Evolutionary conservation across 345 rosid species (phyloP).

Genomic region (Sonneratia caseolaris): DNA sequence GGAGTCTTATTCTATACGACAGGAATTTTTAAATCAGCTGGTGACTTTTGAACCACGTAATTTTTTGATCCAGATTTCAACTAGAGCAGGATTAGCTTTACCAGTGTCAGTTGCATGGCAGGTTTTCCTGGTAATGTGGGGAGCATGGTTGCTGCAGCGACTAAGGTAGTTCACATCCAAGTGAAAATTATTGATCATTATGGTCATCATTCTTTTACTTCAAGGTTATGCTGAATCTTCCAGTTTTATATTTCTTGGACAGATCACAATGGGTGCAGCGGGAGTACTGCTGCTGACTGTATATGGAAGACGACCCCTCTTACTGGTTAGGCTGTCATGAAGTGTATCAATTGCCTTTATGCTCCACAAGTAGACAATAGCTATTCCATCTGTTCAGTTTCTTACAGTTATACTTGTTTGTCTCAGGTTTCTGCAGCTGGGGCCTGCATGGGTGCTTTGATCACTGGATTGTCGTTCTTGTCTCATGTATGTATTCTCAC

Average conservation of each 20-base stretch:
- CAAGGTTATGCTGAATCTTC: not conserved
- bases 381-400: not conserved
- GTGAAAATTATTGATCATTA: not conserved
- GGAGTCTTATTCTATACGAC: conserved; percentile 35
- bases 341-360: not conserved
- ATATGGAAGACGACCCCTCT: conserved; percentile 66
- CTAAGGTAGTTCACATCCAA: not conserved
- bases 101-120: not conserved
- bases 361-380: not conserved
- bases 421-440: conserved; percentile 42
- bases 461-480: conserved; percentile 44
- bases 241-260: not conserved
- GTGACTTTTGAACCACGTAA: conserved; percentile 16
- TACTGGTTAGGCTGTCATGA: conserved; percentile 39
- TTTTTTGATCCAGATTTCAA: not conserved
- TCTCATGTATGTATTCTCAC: conserved; percentile 25
- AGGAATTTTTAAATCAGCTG: conserved; percentile 39
- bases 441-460: conserved; percentile 67
- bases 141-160: not conserved
- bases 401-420: not conserved
- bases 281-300: conserved; percentile 58
- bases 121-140: not conserved
- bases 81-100: not conserved
- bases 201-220: not conserved
- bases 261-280: conserved; percentile 58